Evolutionary conservation across 2,329 filamentous ascomycete genomes (phyloP).

Genomic region (Colletotrichum sojae): DNA sequence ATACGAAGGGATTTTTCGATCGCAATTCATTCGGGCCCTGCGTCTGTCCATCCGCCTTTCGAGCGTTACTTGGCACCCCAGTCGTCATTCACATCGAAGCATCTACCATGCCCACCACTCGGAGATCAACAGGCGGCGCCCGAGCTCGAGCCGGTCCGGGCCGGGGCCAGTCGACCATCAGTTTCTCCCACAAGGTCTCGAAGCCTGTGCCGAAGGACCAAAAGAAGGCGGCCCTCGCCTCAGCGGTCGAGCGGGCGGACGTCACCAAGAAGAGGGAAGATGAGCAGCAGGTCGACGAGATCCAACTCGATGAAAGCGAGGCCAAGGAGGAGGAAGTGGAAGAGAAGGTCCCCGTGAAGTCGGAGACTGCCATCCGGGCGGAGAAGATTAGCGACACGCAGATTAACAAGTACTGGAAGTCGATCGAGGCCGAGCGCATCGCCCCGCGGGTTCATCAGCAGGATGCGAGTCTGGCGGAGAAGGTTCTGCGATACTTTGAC

Average conservation of each 20-base stretch:
- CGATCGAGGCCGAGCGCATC: conserved; percentile 77
- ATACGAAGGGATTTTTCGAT: background rate
- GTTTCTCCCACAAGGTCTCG: conserved; percentile 71
- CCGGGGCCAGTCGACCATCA: conserved; percentile 69
- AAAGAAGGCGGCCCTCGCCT: conserved; percentile 57
- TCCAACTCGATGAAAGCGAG: conserved; percentile 44
- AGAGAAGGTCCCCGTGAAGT: conserved; percentile 57
- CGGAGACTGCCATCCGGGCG: conserved; percentile 70
- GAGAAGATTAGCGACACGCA: conserved; percentile 76
- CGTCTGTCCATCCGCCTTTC: background rate
- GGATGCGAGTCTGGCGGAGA: conserved; percentile 80
- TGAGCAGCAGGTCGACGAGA: conserved; percentile 42
- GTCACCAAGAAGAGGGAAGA: conserved; percentile 41
- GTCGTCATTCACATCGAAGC: conserved; percentile 30
- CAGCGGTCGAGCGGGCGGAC: conserved; percentile 44
- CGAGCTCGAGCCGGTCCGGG: conserved; percentile 52
- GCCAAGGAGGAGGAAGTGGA: conserved; percentile 45
- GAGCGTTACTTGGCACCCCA: conserved; percentile 10
- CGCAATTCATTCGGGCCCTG: background rate
- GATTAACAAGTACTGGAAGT: conserved; percentile 83
- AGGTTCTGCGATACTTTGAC: conserved; percentile 92
- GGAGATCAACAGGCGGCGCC: conserved; percentile 61
- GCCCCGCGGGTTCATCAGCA: conserved; percentile 84
- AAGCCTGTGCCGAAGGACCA: conserved; percentile 64
- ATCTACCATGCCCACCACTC: conserved; percentile 63